Conservation (phyloP, 2,329 filamentous ascomycete species). For the Trichoderma hamatum region DNA sequence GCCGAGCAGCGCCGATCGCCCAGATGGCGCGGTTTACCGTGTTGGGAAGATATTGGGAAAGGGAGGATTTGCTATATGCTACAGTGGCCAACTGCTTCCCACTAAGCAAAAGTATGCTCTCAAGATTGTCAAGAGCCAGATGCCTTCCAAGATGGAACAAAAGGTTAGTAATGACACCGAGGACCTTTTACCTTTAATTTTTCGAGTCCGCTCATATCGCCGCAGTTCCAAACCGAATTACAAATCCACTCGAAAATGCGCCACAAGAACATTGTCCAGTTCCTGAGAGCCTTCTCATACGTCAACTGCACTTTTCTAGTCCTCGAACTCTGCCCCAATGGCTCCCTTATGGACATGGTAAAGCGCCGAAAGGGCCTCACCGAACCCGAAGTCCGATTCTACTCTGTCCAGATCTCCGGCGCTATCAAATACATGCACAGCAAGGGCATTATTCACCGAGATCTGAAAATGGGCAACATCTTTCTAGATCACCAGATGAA, state of each 20-base stretch:
- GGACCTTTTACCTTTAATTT: not conserved
- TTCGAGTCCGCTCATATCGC: not conserved
- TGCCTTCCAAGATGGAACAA: slow-evolving; percentile 81
- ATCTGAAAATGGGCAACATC: slow-evolving; percentile 97
- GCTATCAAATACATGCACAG: slow-evolving; percentile 98
- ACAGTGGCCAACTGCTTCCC: slow-evolving; percentile 68
- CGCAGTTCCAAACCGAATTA: slow-evolving; percentile 75
- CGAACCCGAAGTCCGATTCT: slow-evolving; percentile 90
- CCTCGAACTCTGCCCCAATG: slow-evolving; percentile 91
- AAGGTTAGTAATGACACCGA: slow-evolving; percentile 60
- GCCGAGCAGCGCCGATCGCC: slow-evolving; percentile 69
- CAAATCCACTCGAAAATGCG: slow-evolving; percentile 98
- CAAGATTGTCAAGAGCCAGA: slow-evolving; percentile 82
- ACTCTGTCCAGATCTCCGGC: slow-evolving; percentile 91
- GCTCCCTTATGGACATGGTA: slow-evolving; percentile 96
- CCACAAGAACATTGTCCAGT: slow-evolving; percentile 94
- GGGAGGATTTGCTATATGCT: slow-evolving; percentile 82
- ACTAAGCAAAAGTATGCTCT: slow-evolving; percentile 71
- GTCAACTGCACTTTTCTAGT: slow-evolving; percentile 89
- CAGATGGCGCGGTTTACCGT: slow-evolving; percentile 71
- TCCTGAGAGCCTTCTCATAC: slow-evolving; percentile 91
- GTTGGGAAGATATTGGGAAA: slow-evolving; percentile 76
- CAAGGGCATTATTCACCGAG: slow-evolving; percentile 93
- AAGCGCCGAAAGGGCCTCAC: slow-evolving; percentile 88
- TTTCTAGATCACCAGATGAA: slow-evolving; percentile 96